Evolutionary conservation across 768 basidiomycete genomes (phyloP).

Genomic region (Pholiota molesta): DNA sequence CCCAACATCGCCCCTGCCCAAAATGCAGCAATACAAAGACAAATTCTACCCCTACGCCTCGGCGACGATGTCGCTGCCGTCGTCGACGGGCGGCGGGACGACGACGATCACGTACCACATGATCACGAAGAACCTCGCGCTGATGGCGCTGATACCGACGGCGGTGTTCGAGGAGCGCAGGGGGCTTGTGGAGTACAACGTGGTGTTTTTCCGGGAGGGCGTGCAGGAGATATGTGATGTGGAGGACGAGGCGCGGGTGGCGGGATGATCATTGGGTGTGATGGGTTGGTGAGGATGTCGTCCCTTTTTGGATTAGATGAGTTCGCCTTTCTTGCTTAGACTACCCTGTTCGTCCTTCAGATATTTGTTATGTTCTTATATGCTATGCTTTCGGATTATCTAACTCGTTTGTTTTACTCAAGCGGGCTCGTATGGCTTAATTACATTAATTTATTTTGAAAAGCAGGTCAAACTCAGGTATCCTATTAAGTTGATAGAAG

Average conservation of each 20-base stretch:
- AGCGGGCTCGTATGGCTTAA: no score
- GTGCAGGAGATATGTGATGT: conserved; percentile 82
- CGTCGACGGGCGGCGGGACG: conserved; percentile 19
- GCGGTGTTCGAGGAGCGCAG: conserved; percentile 71
- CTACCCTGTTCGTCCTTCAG: no score
- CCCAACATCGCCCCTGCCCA: conserved; percentile 6
- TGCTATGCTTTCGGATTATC: no score
- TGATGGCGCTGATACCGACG: conserved; percentile 75
- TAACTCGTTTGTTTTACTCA: no score
- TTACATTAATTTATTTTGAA: no score
- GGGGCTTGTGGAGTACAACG: conserved; percentile 84
- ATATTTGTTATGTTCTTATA: no score
- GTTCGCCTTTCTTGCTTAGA: background rate
- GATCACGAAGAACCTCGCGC: conserved; percentile 70
- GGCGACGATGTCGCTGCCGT: conserved; percentile 20
- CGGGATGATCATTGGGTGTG: conserved; percentile 27
- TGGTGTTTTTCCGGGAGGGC: conserved; percentile 83
- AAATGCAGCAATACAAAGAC: conserved; percentile 28
- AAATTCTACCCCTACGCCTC: conserved; percentile 71
- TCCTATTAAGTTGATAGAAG: no score
- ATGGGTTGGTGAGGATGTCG: background rate
- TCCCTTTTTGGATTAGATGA: background rate
- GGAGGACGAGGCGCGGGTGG: conserved; percentile 60
- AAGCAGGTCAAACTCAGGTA: no score
- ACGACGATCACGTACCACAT: conserved; percentile 86